A percentile compares a stretch with the other conserved stretches of the same genome.
Evolutionary conservation across 441 rosid species (phyloP).

Genomic region (Geranium incanum): DNA sequence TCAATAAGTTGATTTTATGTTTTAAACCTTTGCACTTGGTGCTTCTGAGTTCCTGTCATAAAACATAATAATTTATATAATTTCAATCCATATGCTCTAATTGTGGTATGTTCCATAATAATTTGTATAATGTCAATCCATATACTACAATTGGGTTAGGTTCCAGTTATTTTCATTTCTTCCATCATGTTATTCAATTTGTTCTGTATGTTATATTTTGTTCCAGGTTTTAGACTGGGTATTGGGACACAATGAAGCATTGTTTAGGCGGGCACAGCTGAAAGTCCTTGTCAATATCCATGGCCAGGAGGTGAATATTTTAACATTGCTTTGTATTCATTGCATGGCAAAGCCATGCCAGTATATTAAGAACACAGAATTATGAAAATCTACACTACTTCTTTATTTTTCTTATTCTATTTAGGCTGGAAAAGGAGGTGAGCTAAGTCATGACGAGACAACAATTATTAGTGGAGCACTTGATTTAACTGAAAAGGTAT

Average conservation of each 20-base stretch:
- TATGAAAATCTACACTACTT: not conserved
- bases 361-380: slow-evolving; percentile 13
- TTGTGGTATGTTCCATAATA: too few species aligned
- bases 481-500: slow-evolving; percentile 94
- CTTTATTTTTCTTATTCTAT: slow-evolving; percentile 9
- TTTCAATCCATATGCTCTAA: too few species aligned
- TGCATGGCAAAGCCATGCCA: not conserved
- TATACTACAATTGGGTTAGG: too few species aligned
- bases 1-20: not conserved
- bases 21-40: not conserved
- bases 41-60: too few species aligned
- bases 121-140: too few species aligned
- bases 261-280: slow-evolving; percentile 89
- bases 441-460: slow-evolving; percentile 86
- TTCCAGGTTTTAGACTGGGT: slow-evolving; percentile 74
- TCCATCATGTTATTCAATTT: too few species aligned
- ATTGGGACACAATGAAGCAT: slow-evolving; percentile 78
- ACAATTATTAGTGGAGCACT: slow-evolving; percentile 34
- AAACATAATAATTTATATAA: too few species aligned
- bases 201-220: slow-evolving; percentile 6
- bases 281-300: slow-evolving; percentile 94
- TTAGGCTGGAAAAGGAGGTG: slow-evolving; percentile 99
- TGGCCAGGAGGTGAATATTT: slow-evolving; percentile 66
- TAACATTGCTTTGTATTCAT: not conserved
- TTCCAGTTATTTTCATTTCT: too few species aligned